Evolutionary conservation across 179 eudicot genomes (phyloP), one percentile per base, ranked within the genome.

Genomic region (Gypsophila paniculata): DNA sequence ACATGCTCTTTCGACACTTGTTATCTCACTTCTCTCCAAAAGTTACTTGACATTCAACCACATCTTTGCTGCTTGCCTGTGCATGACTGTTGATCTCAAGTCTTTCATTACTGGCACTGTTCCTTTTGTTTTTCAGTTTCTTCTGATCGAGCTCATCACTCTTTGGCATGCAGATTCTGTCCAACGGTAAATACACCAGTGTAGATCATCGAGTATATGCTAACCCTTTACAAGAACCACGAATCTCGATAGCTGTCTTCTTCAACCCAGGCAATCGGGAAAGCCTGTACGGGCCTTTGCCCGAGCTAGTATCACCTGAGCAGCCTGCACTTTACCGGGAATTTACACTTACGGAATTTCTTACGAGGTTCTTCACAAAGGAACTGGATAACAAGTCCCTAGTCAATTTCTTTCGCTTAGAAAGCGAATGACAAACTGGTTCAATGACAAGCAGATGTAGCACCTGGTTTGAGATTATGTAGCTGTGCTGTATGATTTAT

Each of bases 161-260:
- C 52, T 17, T 8, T 44, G 11, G 60, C 49, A 29, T 44, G 17
- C 82, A 90, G 96, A 83, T 90, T 42, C 60, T 90, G 22, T 90
- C 96, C 0, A 90, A 88, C 57, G 87, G 80, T 18, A 82, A 74
- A 44, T 90, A 84, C 83, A 82, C 49, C 48, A 90, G 96, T 21
- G 89, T 75, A 65, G 91, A 87, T 72, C 96, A 90, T 66, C 85
- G 94, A 9, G 94, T 90, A 22, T 54, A 80, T 65, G 91, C 96
- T 15, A 89, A 89, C 68, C 79, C 84, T 1, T 55, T 39, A 21
- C 79, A 54, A 0, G 82, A 86, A 36, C 76, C 96, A 21, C 84
- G 94, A 7, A 77, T 83, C 34, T 89, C 94, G 0, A 68, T 86
- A 14, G 90, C 88, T 21, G 81, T 86, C 61, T 89, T 87, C 70